These are phyloP conservation scores for Camellia lanceoleosa DNA, from an alignment of 148 eudicot genomes.

Conservation along the genomic window DNA sequence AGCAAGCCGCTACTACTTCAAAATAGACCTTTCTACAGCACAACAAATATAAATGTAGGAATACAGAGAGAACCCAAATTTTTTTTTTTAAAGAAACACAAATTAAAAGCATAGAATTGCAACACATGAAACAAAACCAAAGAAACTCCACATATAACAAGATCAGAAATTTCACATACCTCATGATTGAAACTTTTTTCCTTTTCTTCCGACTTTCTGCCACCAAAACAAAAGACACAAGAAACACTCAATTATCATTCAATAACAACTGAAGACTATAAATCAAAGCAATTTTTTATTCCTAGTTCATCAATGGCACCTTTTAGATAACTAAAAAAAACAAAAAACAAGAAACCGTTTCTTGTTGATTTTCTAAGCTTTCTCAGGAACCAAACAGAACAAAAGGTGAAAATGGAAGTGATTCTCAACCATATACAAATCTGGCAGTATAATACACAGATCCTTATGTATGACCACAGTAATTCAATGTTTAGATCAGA, in stretches of 20 bases:
- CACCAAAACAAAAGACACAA: neutral
- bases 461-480: conserved; percentile 1
- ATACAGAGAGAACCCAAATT: neutral
- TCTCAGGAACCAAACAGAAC: neutral
- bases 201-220: neutral
- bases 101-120: neutral
- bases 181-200: conserved; percentile 5
- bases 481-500: neutral
- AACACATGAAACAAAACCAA: neutral
- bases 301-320: neutral
- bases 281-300: neutral
- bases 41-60: neutral
- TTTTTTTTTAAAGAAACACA: neutral
- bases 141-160: neutral
- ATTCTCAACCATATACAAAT: neutral
- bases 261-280: neutral
- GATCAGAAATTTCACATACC: neutral
- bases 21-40: neutral
- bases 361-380: neutral
- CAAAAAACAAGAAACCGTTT: neutral
- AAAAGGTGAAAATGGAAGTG: neutral
- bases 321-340: neutral
- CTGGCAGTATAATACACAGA: neutral
- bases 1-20: neutral
- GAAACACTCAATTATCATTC: neutral